Evolutionary conservation across 371 early-diverging fungal species (phyloP).

Genomic region (Mortierella sp.): DNA sequence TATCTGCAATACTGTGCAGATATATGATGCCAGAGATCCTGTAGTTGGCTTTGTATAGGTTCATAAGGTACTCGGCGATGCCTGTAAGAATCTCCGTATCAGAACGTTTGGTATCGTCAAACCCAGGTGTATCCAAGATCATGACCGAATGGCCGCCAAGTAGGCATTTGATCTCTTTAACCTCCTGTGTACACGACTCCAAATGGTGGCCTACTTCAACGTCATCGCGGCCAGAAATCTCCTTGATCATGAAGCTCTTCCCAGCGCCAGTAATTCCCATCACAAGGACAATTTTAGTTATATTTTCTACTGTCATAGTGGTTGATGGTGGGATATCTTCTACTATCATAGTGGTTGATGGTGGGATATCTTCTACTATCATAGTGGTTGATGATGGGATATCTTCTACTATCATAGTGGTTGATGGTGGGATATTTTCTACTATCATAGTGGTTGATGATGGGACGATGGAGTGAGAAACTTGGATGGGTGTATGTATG

Average conservation of each 20-base stretch:
- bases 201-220: not conserved
- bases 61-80: not conserved
- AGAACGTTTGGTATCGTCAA: constrained; percentile 8
- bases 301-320: not conserved
- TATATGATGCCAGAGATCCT: constrained; percentile 9
- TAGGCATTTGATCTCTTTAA: not conserved
- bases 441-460: too few species aligned
- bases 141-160: not conserved
- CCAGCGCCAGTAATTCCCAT: constrained; percentile 2
- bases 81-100: constrained; percentile 4
- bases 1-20: constrained; percentile 3
- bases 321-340: too few species aligned
- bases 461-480: too few species aligned
- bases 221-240: not conserved
- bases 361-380: too few species aligned
- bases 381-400: too few species aligned
- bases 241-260: not conserved
- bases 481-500: too few species aligned
- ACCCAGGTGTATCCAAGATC: constrained; percentile 11
- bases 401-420: too few species aligned
- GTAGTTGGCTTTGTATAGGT: not conserved
- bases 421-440: too few species aligned
- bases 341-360: too few species aligned
- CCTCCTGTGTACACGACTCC: not conserved
- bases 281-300: not conserved